Conservation (phyloP, 2,329 filamentous ascomycete genomes). For the Zymoseptoria ardabiliae region DNA sequence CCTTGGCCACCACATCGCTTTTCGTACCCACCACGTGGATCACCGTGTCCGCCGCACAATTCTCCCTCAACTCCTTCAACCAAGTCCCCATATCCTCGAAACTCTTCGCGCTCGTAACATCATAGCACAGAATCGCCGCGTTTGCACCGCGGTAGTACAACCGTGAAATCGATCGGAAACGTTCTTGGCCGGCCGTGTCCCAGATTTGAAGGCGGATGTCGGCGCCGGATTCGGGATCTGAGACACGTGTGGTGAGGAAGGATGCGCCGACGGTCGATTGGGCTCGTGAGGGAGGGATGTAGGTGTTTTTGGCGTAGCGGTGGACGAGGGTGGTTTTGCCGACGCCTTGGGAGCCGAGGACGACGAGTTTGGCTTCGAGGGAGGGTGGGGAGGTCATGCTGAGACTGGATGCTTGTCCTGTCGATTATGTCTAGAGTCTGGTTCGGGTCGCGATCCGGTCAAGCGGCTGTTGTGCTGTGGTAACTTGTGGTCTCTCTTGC, state of each 20-base stretch:
- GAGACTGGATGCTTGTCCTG: background rate
- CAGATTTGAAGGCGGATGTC: constrained; percentile 89
- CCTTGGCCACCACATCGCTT: constrained; percentile 78
- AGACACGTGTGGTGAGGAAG: constrained; percentile 58
- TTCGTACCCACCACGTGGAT: constrained; percentile 95
- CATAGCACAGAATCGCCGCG: constrained; percentile 89
- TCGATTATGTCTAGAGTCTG: background rate
- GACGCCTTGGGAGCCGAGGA: constrained; percentile 71
- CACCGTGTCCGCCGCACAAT: constrained; percentile 51
- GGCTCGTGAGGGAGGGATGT: constrained; percentile 48
- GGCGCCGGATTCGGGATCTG: constrained; percentile 75
- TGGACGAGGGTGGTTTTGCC: constrained; percentile 73
- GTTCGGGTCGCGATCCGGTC: background rate
- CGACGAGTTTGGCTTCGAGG: constrained; percentile 74
- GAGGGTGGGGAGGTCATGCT: constrained; percentile 34
- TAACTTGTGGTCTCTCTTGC: background rate
- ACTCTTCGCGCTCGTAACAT: constrained; percentile 77
- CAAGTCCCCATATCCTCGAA: constrained; percentile 90
- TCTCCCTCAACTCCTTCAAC: constrained; percentile 76
- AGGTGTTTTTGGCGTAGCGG: constrained; percentile 66
- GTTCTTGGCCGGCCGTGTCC: constrained; percentile 93
- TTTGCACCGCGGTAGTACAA: constrained; percentile 96
- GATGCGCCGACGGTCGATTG: constrained; percentile 45
- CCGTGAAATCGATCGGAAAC: constrained; percentile 87
- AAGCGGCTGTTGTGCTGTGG: background rate